Conservation (phyloP, 345 rosid species). For the Cardiospermum halicacabum region DNA sequence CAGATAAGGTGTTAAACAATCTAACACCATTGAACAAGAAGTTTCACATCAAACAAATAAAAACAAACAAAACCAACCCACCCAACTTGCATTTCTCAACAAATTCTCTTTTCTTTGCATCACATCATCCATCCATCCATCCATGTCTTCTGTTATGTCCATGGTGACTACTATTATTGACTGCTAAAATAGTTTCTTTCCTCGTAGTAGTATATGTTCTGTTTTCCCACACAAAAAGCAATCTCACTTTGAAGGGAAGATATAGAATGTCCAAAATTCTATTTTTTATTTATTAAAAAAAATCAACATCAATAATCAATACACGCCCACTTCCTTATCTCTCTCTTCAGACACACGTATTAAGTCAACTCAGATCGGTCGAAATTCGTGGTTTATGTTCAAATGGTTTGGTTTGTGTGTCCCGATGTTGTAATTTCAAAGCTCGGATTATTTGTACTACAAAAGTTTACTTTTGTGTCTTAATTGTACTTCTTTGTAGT, state of each 20-base stretch:
- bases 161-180: background rate
- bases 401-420: too few species aligned
- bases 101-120: background rate
- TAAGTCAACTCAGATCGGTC: slow-evolving; percentile 14
- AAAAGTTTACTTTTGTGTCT: background rate
- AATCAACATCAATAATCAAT: background rate
- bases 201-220: background rate
- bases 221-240: background rate
- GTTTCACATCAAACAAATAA: too few species aligned
- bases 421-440: background rate
- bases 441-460: slow-evolving; percentile 26
- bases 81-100: background rate
- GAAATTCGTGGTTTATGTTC: slow-evolving; percentile 14
- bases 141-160: background rate
- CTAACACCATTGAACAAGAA: background rate
- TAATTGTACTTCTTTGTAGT: slow-evolving; percentile 31
- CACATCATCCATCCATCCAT: too few species aligned
- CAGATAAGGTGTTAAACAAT: background rate
- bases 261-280: background rate
- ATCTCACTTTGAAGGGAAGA: background rate
- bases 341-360: background rate
- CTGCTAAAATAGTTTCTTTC: background rate
- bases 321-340: background rate
- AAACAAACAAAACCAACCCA: too few species aligned
- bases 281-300: background rate